These are phyloP conservation scores for Russula olivacea DNA, from an alignment of 768 basidiomycete genomes.

Conservation along the genomic window DNA sequence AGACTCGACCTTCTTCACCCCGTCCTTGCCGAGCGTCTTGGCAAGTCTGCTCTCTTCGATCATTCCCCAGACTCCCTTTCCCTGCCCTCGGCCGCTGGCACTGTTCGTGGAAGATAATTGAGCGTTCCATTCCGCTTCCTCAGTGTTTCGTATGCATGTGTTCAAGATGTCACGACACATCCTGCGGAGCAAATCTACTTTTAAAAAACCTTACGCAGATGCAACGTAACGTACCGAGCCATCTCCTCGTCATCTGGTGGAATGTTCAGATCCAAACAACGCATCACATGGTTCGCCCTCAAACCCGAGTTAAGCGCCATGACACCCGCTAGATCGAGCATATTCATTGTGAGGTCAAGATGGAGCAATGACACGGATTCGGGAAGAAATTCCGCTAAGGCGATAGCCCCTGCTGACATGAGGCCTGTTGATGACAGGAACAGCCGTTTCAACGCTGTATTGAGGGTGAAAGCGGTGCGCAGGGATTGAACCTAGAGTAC, in stretches of 20 bases:
- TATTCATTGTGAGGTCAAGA: slow-evolving; percentile 82
- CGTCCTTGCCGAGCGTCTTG: slow-evolving; percentile 53
- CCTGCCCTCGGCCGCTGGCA: slow-evolving; percentile 45
- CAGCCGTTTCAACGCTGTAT: slow-evolving; percentile 84
- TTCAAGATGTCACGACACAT: slow-evolving; percentile 88
- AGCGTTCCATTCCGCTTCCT: slow-evolving; percentile 57
- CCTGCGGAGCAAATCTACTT: slow-evolving; percentile 30
- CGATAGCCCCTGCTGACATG: slow-evolving; percentile 81
- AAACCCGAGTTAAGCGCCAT: slow-evolving; percentile 87
- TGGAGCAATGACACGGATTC: slow-evolving; percentile 84
- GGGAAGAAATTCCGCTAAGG: slow-evolving; percentile 92
- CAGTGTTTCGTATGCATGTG: slow-evolving; percentile 89
- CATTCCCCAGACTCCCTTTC: slow-evolving; percentile 76
- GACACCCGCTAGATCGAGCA: slow-evolving; percentile 82
- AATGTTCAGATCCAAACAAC: slow-evolving; percentile 91
- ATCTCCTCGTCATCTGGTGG: slow-evolving; percentile 79
- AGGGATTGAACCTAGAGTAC: slow-evolving; percentile 71
- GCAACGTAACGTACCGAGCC: slow-evolving; percentile 45
- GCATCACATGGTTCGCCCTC: slow-evolving; percentile 76
- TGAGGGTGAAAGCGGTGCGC: slow-evolving; percentile 88
- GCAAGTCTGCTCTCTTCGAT: slow-evolving; percentile 83
- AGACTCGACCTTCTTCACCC: slow-evolving; percentile 49
- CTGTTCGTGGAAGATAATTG: slow-evolving; percentile 27
- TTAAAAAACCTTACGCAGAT: background rate
- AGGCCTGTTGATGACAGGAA: slow-evolving; percentile 84